Conservation (phyloP, 2,329 filamentous ascomycete species). For the Ceratocystis huliohia region DNA sequence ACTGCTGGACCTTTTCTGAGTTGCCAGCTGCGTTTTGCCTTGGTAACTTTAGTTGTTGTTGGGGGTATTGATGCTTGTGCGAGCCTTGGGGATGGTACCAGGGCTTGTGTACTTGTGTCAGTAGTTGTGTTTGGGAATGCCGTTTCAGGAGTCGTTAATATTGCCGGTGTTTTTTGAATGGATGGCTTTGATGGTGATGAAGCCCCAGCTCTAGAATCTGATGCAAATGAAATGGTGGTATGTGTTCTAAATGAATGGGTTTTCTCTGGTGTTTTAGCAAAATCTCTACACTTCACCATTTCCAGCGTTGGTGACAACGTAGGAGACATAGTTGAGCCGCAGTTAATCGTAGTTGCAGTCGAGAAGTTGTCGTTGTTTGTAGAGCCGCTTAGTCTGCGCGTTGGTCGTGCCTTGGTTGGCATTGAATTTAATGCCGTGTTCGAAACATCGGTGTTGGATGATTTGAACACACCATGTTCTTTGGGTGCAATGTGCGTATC, state of each 20-base stretch:
- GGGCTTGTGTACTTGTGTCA: neutral
- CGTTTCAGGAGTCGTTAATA: neutral
- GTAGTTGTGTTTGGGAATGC: neutral
- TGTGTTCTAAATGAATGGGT: neutral
- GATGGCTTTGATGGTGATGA: neutral
- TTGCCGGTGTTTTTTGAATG: too few species aligned
- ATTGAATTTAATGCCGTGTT: neutral
- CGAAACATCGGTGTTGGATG: neutral
- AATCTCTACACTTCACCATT: neutral
- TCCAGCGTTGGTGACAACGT: neutral
- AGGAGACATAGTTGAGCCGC: neutral
- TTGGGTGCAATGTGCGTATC: neutral
- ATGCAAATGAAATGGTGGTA: constrained; percentile 4
- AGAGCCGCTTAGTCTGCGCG: neutral
- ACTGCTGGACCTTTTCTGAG: neutral
- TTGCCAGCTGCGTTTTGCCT: neutral
- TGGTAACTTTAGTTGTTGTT: neutral
- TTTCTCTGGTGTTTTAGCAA: neutral
- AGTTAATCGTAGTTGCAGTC: constrained; percentile 40
- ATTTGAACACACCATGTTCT: neutral
- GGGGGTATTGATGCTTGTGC: neutral
- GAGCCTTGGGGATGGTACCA: neutral
- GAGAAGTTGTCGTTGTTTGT: constrained; percentile 27
- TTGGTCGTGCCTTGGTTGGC: neutral
- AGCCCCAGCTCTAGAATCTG: neutral